phyloP scores from a whole-genome alignment of 129 eudicot species.

The Flaveria ramosissima region DNA sequence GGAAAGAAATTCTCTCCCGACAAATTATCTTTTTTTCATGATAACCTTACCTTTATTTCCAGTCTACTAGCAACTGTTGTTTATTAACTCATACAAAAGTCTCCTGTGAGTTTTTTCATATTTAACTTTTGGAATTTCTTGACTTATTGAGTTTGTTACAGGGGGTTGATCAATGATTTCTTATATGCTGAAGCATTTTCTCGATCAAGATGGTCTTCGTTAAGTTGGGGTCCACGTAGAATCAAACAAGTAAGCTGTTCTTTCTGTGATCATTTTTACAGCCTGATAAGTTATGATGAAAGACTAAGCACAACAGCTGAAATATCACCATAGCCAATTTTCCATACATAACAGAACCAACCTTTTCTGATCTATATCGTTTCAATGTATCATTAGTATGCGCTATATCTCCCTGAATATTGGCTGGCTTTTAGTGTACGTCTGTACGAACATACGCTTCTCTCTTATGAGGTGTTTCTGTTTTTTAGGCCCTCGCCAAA shows the following conservation, averaged over 20 bases:
- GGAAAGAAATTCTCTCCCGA: no score
- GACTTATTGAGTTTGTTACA: conserved; percentile 36
- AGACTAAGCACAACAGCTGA: background rate
- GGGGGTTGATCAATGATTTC: conserved; percentile 77
- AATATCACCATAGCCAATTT: background rate
- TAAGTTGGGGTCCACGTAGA: conserved; percentile 93
- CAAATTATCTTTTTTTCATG: background rate
- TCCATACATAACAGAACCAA: conserved; percentile 11
- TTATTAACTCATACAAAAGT: background rate
- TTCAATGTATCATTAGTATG: no score
- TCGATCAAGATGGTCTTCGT: conserved; percentile 87
- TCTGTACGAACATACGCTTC: background rate
- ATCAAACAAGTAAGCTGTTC: conserved; percentile 69
- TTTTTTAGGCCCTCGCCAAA: conserved; percentile 54
- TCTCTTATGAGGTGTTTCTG: conserved; percentile 14
- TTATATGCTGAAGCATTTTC: conserved; percentile 82
- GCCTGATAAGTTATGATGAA: background rate
- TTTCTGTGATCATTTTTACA: conserved; percentile 17
- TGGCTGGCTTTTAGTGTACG: background rate
- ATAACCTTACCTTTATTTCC: background rate
- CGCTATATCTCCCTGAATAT: background rate
- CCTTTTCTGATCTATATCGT: no score
- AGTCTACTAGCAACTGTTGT: background rate
- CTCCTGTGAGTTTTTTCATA: background rate
- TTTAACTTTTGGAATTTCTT: conserved; percentile 6